Evolutionary conservation across 768 basidiomycete species (phyloP).

Genomic region (Coprinopsis marcescibilis): DNA sequence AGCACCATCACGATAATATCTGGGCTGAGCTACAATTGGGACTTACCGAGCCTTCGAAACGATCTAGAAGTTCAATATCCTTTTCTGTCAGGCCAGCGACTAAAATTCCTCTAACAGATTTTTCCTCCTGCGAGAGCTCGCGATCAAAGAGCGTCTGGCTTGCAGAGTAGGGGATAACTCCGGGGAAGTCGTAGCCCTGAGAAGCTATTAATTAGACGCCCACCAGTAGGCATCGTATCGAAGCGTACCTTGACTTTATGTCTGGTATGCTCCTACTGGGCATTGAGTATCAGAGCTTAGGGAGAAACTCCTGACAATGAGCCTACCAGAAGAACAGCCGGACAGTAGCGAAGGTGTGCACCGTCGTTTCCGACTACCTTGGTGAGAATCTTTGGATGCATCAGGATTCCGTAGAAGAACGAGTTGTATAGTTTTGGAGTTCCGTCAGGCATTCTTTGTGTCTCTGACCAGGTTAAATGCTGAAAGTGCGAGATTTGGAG

Average conservation of each 20-base stretch:
- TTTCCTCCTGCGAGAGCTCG: slow-evolving; percentile 48
- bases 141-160: slow-evolving; percentile 41
- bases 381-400: slow-evolving; percentile 79
- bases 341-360: slow-evolving; percentile 55
- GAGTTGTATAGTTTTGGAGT: slow-evolving; percentile 22
- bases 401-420: slow-evolving; percentile 88
- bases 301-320: not conserved
- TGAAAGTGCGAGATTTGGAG: too few species aligned
- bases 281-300: not conserved
- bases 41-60: slow-evolving; percentile 92
- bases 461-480: too few species aligned
- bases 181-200: slow-evolving; percentile 77
- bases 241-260: slow-evolving; percentile 64
- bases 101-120: slow-evolving; percentile 73
- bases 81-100: slow-evolving; percentile 61
- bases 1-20: too few species aligned
- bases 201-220: not conserved
- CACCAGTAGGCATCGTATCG: not conserved
- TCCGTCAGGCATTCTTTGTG: too few species aligned
- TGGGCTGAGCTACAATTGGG: too few species aligned
- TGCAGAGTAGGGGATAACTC: slow-evolving; percentile 55
- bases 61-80: slow-evolving; percentile 66
- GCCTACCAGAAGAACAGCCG: slow-evolving; percentile 65
- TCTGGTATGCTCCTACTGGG: slow-evolving; percentile 71
- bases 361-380: slow-evolving; percentile 72